These are phyloP conservation scores for Escallonia rubra DNA, from an alignment of 129 eudicot species.

Conservation along the genomic window DNA sequence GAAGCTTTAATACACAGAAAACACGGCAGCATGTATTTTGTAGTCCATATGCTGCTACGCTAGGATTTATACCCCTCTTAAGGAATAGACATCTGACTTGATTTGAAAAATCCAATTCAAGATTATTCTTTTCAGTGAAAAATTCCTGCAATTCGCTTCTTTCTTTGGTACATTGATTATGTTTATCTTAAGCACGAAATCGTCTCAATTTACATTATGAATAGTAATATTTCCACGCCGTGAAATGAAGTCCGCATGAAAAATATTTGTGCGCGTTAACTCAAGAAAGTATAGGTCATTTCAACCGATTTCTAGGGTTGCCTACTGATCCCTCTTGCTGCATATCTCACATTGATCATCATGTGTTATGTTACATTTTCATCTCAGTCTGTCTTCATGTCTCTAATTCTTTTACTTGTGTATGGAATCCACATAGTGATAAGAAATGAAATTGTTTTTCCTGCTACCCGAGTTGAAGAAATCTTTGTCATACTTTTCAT, in stretches of 20 bases:
- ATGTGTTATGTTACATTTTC: no score
- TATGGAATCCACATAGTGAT: no score
- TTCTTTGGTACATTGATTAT: not conserved
- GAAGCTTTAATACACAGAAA: conserved; percentile 2
- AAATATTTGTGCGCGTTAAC: not conserved
- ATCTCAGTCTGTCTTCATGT: no score
- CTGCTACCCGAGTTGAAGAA: no score
- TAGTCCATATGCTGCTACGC: conserved; percentile 38
- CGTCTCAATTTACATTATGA: not conserved
- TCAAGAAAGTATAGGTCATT: not conserved
- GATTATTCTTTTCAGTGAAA: not conserved
- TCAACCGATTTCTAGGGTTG: not conserved
- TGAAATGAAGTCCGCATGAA: not conserved
- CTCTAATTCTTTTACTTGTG: no score
- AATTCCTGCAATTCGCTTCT: not conserved
- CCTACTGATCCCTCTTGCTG: not conserved
- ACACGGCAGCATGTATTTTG: conserved; percentile 57
- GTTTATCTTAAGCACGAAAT: not conserved
- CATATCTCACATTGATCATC: not conserved
- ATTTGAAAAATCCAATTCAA: not conserved
- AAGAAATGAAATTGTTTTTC: no score
- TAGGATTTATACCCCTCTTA: not conserved
- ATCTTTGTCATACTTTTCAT: no score
- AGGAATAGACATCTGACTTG: not conserved
- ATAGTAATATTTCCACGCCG: no score